Conservation (phyloP, 345 rosid species). For the Cardamine chenopodiifolia region DNA sequence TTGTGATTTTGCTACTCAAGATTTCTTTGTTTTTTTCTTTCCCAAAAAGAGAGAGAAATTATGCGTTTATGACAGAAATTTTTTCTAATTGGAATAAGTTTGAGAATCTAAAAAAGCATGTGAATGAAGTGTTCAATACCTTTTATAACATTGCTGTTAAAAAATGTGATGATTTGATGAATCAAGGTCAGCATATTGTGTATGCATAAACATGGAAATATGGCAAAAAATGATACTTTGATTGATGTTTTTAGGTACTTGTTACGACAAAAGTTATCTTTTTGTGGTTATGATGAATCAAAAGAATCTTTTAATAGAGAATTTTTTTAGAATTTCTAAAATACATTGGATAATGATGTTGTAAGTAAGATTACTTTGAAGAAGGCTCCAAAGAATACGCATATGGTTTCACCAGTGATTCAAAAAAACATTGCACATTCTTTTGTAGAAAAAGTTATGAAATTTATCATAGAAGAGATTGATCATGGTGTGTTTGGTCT, state of each 20-base stretch:
- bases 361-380: background rate
- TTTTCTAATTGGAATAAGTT: background rate
- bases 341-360: background rate
- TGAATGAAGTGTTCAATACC: background rate
- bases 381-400: background rate
- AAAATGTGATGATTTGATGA: background rate
- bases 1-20: background rate
- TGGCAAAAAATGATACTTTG: background rate
- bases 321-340: background rate
- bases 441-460: background rate
- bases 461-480: background rate
- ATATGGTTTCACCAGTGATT: background rate
- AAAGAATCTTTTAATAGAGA: background rate
- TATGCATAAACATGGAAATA: background rate
- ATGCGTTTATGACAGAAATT: background rate
- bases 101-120: background rate
- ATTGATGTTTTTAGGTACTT: background rate
- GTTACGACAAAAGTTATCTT: background rate
- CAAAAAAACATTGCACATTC: no score
- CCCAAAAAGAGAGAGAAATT: background rate
- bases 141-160: background rate
- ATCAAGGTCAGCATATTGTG: background rate
- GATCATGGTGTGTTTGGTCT: background rate
- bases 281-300: background rate
- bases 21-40: background rate